Evolutionary conservation across 345 rosid genomes (phyloP), one percentile per base, ranked within the genome.

Genomic region (Sonneratia caseolaris): DNA sequence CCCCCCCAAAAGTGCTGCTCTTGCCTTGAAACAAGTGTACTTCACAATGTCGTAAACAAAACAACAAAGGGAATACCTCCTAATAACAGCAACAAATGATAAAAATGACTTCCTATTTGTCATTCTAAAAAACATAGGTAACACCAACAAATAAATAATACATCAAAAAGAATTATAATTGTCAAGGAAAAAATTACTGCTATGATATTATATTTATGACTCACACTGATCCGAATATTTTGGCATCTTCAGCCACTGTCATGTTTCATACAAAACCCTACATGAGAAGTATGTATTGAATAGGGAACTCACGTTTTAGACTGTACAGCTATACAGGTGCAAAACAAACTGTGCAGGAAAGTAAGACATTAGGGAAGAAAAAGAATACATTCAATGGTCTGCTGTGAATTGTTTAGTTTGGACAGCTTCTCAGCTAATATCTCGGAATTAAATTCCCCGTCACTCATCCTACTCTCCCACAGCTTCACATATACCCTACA

Each of bases 351-450:
- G 13, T 21, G 14, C 13, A 10, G 13, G 48, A 1, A 37, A 19
- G 22, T 8, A 15, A 70, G 18, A 27, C 27, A 51, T 70, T 27
- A 68, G 19, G 53, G 53, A 68, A 21, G 53, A 49, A 68, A 51
- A 75, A 82, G 86, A 27, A 4, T 89, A 87, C 94, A 89, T 78
- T 89, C 88, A 77, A 89, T 89, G 84, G 88, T 89, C 69, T 85
- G 89, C 56, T 85, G 89, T 24, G 94, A 89, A 76, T 81, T 87
- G 78, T 89, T 89, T 69, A 89, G 90, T 78, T 83, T 89, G 37
- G 88, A 80, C 76, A 89, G 72, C 82, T 87, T 89, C 83, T 89
- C 94, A 4, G 84, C 73, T 69, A 89, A 74, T 66, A 81, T 70
- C 79, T 82, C 81, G 37, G 78, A 79, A 64, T 89, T 89, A 80